Conservation (phyloP, 345 rosid species). For the Rhodamnia rubescens region DNA sequence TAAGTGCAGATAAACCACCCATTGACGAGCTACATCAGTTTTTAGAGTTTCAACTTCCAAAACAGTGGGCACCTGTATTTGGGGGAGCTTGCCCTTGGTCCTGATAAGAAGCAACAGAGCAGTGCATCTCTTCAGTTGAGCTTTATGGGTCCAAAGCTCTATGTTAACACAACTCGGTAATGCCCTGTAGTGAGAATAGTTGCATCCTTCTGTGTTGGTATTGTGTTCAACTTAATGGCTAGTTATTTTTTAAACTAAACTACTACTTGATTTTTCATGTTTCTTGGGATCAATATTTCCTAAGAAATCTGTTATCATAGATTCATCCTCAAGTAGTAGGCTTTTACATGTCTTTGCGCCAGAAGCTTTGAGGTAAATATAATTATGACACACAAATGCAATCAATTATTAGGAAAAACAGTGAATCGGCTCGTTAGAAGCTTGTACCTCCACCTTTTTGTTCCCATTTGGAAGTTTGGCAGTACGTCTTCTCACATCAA, state of each 20-base stretch:
- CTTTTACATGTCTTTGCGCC: not conserved
- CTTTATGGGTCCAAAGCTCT: constrained; percentile 43
- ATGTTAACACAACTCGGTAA: constrained; percentile 26
- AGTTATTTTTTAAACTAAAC: not conserved
- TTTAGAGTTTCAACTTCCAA: constrained; percentile 44
- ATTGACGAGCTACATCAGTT: constrained; percentile 41
- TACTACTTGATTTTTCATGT: not conserved
- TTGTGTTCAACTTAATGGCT: not conserved
- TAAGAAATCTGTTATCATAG: not conserved
- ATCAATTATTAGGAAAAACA: not conserved
- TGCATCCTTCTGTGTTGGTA: not conserved
- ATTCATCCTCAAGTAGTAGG: not conserved
- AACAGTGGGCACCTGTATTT: constrained; percentile 47
- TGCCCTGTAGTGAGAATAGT: not conserved
- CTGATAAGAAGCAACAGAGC: constrained; percentile 24
- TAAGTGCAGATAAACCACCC: constrained; percentile 32
- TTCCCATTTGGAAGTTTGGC: not conserved
- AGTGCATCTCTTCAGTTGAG: constrained; percentile 34
- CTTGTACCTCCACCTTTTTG: not conserved
- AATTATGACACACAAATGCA: not conserved
- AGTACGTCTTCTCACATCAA: not conserved
- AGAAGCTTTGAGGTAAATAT: not conserved
- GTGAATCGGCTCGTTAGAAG: not conserved
- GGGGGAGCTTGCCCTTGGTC: constrained; percentile 41
- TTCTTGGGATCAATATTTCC: not conserved